Evolutionary conservation across 352 stramenopile genomes (phyloP).

Genomic region (Phytophthora pistaciae): DNA sequence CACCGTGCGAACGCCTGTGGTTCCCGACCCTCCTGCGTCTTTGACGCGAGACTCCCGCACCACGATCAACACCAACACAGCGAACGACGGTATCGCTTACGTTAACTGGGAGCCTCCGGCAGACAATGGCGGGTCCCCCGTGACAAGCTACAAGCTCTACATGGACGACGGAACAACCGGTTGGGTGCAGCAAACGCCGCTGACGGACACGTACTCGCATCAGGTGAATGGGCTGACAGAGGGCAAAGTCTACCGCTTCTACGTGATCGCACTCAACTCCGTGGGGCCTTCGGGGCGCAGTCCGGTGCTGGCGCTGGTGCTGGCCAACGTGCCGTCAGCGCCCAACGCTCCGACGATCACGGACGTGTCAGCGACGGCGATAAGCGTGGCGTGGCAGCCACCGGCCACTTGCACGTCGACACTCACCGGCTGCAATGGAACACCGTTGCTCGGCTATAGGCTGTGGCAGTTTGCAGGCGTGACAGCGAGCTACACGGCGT

Average conservation of each 20-base stretch:
- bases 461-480: conserved; percentile 94
- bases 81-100: conserved; percentile 64
- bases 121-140: conserved; percentile 94
- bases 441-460: conserved; percentile 91
- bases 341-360: conserved; percentile 59
- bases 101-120: conserved; percentile 89
- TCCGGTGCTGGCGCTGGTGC: conserved; percentile 89
- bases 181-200: conserved; percentile 57
- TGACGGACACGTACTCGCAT: conserved; percentile 54
- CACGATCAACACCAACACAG: conserved; percentile 63
- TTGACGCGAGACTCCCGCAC: conserved; percentile 70
- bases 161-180: conserved; percentile 75
- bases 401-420: conserved; percentile 74
- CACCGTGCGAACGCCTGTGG: conserved; percentile 85
- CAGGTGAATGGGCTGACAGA: conserved; percentile 60
- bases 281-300: conserved; percentile 85
- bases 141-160: conserved; percentile 94
- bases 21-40: conserved; percentile 83
- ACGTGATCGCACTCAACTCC: conserved; percentile 89
- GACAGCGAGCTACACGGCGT: conserved; percentile 76
- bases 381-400: conserved; percentile 76
- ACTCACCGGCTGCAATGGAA: conserved; percentile 79
- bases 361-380: conserved; percentile 69
- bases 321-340: conserved; percentile 79
- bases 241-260: conserved; percentile 94